phyloP scores from a whole-genome alignment of 208 protist genomes.

The Crithidia expoeki region DNA sequence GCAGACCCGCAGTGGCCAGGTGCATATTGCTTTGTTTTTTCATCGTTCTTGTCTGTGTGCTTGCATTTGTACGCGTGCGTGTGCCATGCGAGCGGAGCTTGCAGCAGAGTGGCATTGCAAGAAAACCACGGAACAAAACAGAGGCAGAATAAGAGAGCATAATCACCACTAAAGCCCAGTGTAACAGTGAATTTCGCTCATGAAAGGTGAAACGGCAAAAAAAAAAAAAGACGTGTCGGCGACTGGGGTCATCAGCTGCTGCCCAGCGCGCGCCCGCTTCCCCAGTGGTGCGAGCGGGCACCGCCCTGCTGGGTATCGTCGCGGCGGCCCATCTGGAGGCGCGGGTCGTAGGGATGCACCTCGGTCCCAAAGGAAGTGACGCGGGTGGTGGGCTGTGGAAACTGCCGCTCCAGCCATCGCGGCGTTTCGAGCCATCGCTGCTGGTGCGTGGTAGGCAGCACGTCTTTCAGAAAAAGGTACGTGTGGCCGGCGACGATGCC shows the following conservation, averaged over 20 bases:
- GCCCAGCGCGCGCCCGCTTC: slow-evolving; percentile 32
- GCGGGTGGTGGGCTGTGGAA: slow-evolving; percentile 27
- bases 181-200: background rate
- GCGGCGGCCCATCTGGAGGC: slow-evolving; percentile 28
- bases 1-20: too few relatives aligned
- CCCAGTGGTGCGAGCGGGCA: slow-evolving; percentile 33
- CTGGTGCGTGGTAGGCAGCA: slow-evolving; percentile 69
- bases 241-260: slow-evolving; percentile 22
- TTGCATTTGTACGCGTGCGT: background rate
- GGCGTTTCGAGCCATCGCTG: slow-evolving; percentile 61
- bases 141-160: slow-evolving; percentile 13
- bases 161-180: background rate
- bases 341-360: slow-evolving; percentile 41
- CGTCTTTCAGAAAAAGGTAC: slow-evolving; percentile 82
- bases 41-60: too few relatives aligned
- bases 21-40: background rate
- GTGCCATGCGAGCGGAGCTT: background rate
- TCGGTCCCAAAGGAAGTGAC: slow-evolving; percentile 25
- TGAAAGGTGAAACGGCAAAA: background rate
- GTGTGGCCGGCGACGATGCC: slow-evolving; percentile 78
- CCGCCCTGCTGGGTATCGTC: slow-evolving; percentile 8
- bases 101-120: slow-evolving; percentile 6
- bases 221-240: background rate
- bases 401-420: slow-evolving; percentile 48
- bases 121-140: slow-evolving; percentile 13